Evolutionary conservation across 164 flowering plant species (phyloP).

Genomic region (Taxillus chinensis): DNA sequence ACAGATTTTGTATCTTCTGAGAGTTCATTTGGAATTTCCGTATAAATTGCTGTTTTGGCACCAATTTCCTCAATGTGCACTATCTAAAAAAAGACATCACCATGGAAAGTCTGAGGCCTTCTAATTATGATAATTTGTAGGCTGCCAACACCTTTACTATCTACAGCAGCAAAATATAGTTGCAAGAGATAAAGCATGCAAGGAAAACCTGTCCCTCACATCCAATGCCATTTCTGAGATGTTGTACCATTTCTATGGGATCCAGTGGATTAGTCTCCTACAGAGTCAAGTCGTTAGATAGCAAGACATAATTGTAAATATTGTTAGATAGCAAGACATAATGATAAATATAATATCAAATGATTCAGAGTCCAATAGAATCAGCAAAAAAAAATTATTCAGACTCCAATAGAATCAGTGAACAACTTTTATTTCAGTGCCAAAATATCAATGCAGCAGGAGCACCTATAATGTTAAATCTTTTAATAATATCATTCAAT

Average conservation of each 20-base stretch:
- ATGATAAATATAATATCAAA: background rate
- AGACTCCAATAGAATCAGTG: too few relatives aligned
- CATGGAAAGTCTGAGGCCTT: background rate
- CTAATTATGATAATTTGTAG: background rate
- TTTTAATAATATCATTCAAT: background rate
- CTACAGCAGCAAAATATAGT: background rate
- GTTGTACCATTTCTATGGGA: slow-evolving; percentile 81
- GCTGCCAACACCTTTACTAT: background rate
- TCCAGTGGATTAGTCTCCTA: slow-evolving; percentile 54
- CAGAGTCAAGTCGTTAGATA: slow-evolving; percentile 5
- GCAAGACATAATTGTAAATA: background rate
- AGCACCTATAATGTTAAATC: background rate
- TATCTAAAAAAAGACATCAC: slow-evolving; percentile 34
- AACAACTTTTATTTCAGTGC: too few relatives aligned
- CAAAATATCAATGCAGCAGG: background rate
- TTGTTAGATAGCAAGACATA: background rate
- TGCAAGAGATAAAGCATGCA: background rate
- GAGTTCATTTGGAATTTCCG: slow-evolving; percentile 52
- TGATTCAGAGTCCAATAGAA: background rate
- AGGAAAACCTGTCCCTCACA: slow-evolving; percentile 69
- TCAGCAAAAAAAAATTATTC: background rate
- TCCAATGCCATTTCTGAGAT: slow-evolving; percentile 65
- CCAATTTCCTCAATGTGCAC: slow-evolving; percentile 70
- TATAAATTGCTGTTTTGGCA: slow-evolving; percentile 46
- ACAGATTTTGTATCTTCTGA: slow-evolving; percentile 41